Evolutionary conservation across 1,284 basidiomycete species (phyloP).

Genomic region (Lentinula novae-zelandiae): DNA sequence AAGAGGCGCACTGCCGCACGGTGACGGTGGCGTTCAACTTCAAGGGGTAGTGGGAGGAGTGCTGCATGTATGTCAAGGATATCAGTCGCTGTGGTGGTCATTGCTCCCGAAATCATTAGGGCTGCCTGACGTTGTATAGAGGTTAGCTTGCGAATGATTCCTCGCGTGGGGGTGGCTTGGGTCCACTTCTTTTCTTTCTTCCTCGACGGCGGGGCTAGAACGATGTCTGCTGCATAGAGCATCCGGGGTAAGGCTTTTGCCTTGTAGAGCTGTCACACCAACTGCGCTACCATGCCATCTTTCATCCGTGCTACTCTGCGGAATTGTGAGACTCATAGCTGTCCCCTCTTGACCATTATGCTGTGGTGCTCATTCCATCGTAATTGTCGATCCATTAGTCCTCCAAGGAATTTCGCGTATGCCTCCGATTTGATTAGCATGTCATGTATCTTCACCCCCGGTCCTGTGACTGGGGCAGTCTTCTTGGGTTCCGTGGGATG

Average conservation of each 20-base stretch:
- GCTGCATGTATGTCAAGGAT: conserved; percentile 1
- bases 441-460: neutral
- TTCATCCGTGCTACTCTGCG: conserved; percentile 17
- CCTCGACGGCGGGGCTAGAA: neutral
- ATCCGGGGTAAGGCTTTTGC: conserved; percentile 1
- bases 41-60: neutral
- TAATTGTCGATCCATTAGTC: neutral
- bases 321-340: conserved; percentile 21
- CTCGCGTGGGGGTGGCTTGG: neutral
- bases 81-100: neutral
- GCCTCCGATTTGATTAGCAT: neutral
- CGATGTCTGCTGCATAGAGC: conserved; percentile 3
- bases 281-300: conserved; percentile 17
- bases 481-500: neutral
- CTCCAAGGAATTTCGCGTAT: neutral
- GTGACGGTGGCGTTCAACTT: neutral
- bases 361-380: neutral
- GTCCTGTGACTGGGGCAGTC: neutral
- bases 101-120: neutral
- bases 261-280: conserved; percentile 20
- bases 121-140: neutral
- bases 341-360: conserved; percentile 14
- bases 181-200: neutral
- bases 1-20: neutral
- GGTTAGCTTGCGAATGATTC: neutral